Evolutionary conservation across 768 basidiomycete species (phyloP).

Genomic region (Lepiota venenata): DNA sequence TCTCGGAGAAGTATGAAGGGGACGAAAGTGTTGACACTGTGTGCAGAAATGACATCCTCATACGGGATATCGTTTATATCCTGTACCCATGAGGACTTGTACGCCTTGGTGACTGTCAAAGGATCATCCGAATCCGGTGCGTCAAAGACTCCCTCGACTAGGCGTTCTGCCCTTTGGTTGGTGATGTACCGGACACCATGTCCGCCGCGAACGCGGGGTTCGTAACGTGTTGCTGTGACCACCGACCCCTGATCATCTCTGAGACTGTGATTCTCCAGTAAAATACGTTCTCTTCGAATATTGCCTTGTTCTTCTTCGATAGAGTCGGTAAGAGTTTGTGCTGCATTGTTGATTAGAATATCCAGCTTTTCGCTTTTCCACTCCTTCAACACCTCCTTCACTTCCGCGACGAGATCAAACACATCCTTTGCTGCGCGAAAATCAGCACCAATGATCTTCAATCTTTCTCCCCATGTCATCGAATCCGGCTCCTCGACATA

Average conservation of each 20-base stretch:
- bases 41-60: conserved; percentile 32
- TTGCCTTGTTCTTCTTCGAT: conserved; percentile 23
- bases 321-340: conserved; percentile 31
- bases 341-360: conserved; percentile 33
- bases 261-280: conserved; percentile 11
- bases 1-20: conserved; percentile 34
- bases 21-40: conserved; percentile 33
- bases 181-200: neutral
- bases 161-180: neutral
- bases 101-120: neutral
- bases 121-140: neutral
- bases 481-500: conserved; percentile 26
- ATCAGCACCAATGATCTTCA: conserved; percentile 30
- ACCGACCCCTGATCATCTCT: neutral
- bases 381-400: conserved; percentile 20
- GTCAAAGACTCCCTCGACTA: conserved; percentile 2
- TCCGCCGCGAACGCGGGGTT: conserved; percentile 9
- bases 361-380: conserved; percentile 18
- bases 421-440: conserved; percentile 31
- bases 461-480: conserved; percentile 20
- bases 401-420: conserved; percentile 24
- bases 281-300: conserved; percentile 20
- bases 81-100: conserved; percentile 29
- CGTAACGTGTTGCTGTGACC: neutral
- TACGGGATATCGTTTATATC: conserved; percentile 30